These are phyloP conservation scores for Musa schizocarpa DNA, from an alignment of 176 grass and related monocot genomes.

Conservation along the genomic window DNA sequence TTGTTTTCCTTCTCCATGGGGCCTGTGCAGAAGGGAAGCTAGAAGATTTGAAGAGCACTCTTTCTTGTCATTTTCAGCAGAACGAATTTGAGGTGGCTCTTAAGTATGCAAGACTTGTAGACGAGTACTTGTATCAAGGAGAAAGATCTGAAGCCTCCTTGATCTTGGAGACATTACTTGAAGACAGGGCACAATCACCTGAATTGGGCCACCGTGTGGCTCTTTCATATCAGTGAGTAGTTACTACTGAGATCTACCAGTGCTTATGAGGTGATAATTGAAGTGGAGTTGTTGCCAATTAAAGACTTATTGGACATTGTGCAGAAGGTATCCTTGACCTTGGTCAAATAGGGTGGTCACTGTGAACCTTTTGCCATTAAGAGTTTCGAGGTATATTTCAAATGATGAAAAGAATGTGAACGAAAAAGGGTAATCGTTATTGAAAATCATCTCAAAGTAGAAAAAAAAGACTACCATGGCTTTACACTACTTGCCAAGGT, in stretches of 20 bases:
- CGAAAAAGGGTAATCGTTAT: too few species aligned
- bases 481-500: too few species aligned
- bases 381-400: too few species aligned
- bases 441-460: too few species aligned
- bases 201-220: neutral
- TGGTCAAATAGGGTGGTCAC: too few species aligned
- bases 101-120: slow-evolving; percentile 35
- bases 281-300: too few species aligned
- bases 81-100: slow-evolving; percentile 42
- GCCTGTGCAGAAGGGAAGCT: slow-evolving; percentile 58
- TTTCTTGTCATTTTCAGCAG: slow-evolving; percentile 41
- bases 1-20: slow-evolving; percentile 80
- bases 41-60: slow-evolving; percentile 33
- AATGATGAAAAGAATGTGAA: too few species aligned
- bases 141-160: slow-evolving; percentile 17
- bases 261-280: too few species aligned
- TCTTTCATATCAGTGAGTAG: neutral
- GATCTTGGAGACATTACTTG: slow-evolving; percentile 24
- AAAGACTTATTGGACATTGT: too few species aligned
- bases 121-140: slow-evolving; percentile 30
- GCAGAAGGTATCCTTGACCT: too few species aligned
- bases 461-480: too few species aligned
- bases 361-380: too few species aligned
- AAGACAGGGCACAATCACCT: slow-evolving; percentile 16
- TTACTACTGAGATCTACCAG: neutral